Base-by-base conservation (phyloP, 164 flowering plant species). In the Tetracentron sinense region DNA sequence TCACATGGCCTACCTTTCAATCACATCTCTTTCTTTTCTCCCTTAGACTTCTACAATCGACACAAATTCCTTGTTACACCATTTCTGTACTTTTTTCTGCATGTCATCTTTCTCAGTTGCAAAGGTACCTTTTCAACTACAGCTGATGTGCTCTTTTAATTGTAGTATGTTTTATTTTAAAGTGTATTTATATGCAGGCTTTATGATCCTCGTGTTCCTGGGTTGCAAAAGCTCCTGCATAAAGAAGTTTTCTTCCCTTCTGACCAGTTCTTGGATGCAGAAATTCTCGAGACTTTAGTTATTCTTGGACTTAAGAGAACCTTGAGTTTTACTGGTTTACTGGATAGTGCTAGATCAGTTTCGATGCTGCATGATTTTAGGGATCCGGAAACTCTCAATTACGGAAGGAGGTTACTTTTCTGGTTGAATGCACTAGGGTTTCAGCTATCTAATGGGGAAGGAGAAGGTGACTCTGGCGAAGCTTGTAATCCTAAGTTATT, bases 201-300 rank as follows among this genome's bases (percentile, higher is more conserved):
- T 47, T 93, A 90, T 77, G 98, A 93, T 82, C 96, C 98, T 67
- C 97, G 95, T 56, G 75, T 90, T 48, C 82, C 84, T 60, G 92
- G 81, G 67, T 70, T 89, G 44, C 78, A 67, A 61, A 69, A 80
- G 66, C 21, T 89, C 60, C 85, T 93, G 50, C 88, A 86, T 61
- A 69, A 30, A 63, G 85, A 81, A 58, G 78, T 76, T 29, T 93
- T 82, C 78, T 93, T 93, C 74, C 98, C 98, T 62, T 82, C 87
- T 69, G 85, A 81, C 0, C 70, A 77, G 51, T 93, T 90, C 66
- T 78, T 77, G 44, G 81, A 78, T 63, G 69, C 81, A 48, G 86
- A 81, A 62, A 74, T 64, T 64, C 75, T 93, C 70, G 95, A 90
- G 7, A 81, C 74, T 65, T 66, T 93, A 58, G 81, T 76, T 54